These are phyloP conservation scores for Spathaspora boniae DNA, from an alignment of 805 yeast genomes.

Conservation along the genomic window DNA sequence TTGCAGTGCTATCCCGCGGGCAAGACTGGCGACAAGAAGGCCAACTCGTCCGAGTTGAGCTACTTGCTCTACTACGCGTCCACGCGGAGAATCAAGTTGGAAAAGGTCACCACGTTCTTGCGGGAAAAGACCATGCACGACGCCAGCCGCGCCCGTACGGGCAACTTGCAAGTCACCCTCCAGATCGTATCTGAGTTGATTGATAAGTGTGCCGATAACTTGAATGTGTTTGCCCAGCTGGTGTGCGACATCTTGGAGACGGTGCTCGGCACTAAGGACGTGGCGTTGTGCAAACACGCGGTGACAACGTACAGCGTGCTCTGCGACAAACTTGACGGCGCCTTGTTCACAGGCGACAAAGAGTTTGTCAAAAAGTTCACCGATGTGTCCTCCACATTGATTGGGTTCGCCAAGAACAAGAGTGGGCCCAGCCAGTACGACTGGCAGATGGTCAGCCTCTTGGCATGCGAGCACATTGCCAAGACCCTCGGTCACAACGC, in stretches of 20 bases:
- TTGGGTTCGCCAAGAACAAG: conserved; percentile 14
- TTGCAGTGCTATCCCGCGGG: conserved; percentile 94
- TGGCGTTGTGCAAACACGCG: conserved; percentile 54
- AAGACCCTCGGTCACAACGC: conserved; percentile 34
- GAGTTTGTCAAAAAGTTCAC: conserved; percentile 50
- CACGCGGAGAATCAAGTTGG: conserved; percentile 82
- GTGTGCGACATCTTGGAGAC: conserved; percentile 57
- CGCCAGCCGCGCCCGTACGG: conserved; percentile 54
- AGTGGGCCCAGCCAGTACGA: conserved; percentile 32
- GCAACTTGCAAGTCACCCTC: conserved; percentile 81
- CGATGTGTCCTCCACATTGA: conserved; percentile 21
- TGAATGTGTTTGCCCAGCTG: conserved; percentile 75
- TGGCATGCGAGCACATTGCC: conserved; percentile 38
- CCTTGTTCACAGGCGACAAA: conserved; percentile 63
- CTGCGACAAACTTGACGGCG: conserved; percentile 52
- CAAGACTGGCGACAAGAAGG: conserved; percentile 78
- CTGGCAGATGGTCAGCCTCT: conserved; percentile 44
- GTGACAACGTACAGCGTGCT: conserved; percentile 44
- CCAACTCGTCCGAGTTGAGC: conserved; percentile 88
- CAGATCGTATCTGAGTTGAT: conserved; percentile 67
- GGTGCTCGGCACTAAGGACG: conserved; percentile 55
- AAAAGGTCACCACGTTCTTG: conserved; percentile 75
- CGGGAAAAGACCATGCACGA: conserved; percentile 61
- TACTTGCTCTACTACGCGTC: conserved; percentile 87
- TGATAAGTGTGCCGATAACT: conserved; percentile 73